A percentile compares a stretch with the other conserved stretches of the same genome.
Conservation (phyloP, 2,329 filamentous ascomycete genomes). For the Trichoderma brevicompactum region DNA sequence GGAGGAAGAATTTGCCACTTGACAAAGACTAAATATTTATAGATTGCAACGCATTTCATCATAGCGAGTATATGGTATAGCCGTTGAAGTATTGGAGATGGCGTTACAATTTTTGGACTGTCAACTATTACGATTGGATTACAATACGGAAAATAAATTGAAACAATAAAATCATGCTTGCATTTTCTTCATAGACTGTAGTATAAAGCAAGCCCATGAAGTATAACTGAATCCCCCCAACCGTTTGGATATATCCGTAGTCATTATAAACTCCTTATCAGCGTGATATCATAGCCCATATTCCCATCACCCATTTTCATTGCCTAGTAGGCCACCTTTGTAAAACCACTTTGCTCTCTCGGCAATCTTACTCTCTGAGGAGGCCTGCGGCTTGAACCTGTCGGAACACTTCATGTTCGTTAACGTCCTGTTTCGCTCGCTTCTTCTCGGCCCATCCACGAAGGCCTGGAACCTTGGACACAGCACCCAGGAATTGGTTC, state of each 20-base stretch:
- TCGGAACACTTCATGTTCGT: conserved; percentile 20
- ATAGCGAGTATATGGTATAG: too few species aligned
- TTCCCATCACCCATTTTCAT: not conserved
- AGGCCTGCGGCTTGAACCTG: conserved; percentile 27
- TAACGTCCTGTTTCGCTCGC: conserved; percentile 10
- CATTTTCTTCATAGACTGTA: too few species aligned
- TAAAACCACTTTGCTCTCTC: too few species aligned
- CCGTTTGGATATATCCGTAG: conserved; percentile 6
- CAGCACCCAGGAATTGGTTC: conserved; percentile 8
- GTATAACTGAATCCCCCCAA: not conserved
- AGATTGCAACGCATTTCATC: too few species aligned
- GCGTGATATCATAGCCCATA: not conserved
- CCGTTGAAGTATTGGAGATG: too few species aligned
- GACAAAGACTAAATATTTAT: too few species aligned
- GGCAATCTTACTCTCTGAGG: not conserved
- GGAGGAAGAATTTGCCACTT: too few species aligned
- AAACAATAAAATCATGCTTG: too few species aligned
- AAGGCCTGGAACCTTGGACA: conserved; percentile 21
- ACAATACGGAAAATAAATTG: too few species aligned
- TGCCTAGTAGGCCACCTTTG: not conserved
- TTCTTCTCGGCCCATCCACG: conserved; percentile 16
- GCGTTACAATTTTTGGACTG: too few species aligned
- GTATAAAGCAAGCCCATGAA: too few species aligned
- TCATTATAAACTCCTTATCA: conserved; percentile 13
- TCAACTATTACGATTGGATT: too few species aligned